A percentile compares a stretch with the other conserved stretches of the same genome.
Evolutionary conservation across 257 asterid genomes (phyloP).

Genomic region (Solanum tacnaense): DNA sequence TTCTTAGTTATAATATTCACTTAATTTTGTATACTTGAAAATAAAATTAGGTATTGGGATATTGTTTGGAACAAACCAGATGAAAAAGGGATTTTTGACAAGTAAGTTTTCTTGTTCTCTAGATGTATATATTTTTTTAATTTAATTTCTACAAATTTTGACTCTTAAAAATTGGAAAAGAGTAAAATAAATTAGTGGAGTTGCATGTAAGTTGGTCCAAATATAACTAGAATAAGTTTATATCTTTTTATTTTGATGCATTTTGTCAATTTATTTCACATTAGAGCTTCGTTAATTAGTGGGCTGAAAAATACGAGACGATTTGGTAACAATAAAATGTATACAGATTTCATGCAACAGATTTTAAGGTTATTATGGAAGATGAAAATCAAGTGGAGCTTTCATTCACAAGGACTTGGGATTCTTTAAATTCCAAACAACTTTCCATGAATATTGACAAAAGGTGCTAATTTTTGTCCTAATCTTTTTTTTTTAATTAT

Average conservation of each 20-base stretch:
- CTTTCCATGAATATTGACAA: slow-evolving; percentile 75
- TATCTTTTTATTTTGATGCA: not conserved
- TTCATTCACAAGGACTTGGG: slow-evolving; percentile 48
- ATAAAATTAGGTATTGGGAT: slow-evolving; percentile 67
- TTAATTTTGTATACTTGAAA: not conserved
- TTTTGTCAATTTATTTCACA: not conserved
- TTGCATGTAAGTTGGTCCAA: fast-evolving
- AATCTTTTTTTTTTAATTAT: not conserved
- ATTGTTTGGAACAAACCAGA: slow-evolving; percentile 48
- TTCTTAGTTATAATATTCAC: not conserved
- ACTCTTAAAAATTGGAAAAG: not conserved
- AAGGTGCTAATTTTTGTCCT: slow-evolving; percentile 25
- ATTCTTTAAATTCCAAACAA: not conserved
- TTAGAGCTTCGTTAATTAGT: not conserved
- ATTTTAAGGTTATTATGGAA: slow-evolving; percentile 26
- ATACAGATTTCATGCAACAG: slow-evolving; percentile 46
- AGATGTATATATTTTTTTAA: no score
- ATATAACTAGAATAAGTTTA: fast-evolving
- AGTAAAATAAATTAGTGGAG: not conserved
- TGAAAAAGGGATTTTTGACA: slow-evolving; percentile 21
- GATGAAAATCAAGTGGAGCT: slow-evolving; percentile 62
- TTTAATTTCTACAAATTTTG: not conserved
- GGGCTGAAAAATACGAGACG: not conserved
- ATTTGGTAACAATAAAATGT: not conserved
- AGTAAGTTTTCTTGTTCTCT: slow-evolving; percentile 15